Conservation (phyloP, 169 alveolate species). For the Cryptosporidium sp. region DNA sequence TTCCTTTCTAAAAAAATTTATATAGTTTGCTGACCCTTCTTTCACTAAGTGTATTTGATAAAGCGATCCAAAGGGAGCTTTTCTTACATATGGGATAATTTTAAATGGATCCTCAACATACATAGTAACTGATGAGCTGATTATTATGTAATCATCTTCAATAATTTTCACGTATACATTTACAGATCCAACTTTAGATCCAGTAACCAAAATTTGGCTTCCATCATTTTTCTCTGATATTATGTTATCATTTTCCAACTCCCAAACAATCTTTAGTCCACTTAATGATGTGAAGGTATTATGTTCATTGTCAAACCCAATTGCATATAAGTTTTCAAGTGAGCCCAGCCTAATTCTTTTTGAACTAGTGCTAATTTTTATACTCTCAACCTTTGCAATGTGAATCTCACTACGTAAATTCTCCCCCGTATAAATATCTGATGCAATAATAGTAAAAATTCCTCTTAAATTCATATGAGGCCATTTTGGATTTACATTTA, state of each 20-base stretch:
- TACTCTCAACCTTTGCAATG: conserved; percentile 70
- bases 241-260: conserved; percentile 41
- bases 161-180: conserved; percentile 16
- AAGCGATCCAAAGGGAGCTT: conserved; percentile 54
- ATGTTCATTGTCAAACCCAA: conserved; percentile 53
- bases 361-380: conserved; percentile 59
- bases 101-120: conserved; percentile 65
- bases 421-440: conserved; percentile 44
- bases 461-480: conserved; percentile 26
- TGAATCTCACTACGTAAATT: conserved; percentile 62
- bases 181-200: conserved; percentile 63
- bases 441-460: conserved; percentile 46
- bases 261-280: conserved; percentile 48
- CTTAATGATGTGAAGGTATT: conserved; percentile 51
- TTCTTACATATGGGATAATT: conserved; percentile 23
- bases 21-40: not conserved
- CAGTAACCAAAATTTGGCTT: conserved; percentile 32
- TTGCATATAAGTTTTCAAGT: conserved; percentile 47
- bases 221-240: conserved; percentile 33
- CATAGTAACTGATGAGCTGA: conserved; percentile 18
- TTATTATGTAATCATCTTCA: not conserved
- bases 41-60: conserved; percentile 25
- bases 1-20: not conserved
- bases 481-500: conserved; percentile 34
- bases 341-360: conserved; percentile 67